Percentiles rank a stretch among this genome's conserved stretches.
Evolutionary conservation across 225 moss, liverwort and hornwort species (phyloP).

Genomic region (Bryoerythrophyllum caledonicum): DNA sequence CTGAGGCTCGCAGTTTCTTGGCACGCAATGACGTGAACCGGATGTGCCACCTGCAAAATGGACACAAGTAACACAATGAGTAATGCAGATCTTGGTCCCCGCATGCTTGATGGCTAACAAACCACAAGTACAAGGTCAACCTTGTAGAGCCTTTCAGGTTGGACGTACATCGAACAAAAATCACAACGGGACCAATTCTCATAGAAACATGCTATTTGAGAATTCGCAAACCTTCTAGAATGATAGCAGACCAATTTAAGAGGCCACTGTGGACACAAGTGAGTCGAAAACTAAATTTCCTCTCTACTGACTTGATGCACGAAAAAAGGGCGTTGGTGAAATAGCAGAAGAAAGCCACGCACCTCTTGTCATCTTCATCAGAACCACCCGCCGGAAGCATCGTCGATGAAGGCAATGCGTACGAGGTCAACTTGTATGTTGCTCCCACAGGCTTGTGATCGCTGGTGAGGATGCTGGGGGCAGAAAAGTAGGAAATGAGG

Average conservation of each 20-base stretch:
- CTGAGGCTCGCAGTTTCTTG: slow-evolving; percentile 88
- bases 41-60: slow-evolving; percentile 66
- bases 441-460: slow-evolving; percentile 99
- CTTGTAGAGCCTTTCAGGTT: neutral
- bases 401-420: slow-evolving; percentile 78
- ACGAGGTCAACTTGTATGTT: slow-evolving; percentile 77
- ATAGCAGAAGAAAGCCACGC: slow-evolving; percentile 6
- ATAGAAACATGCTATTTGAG: slow-evolving; percentile 1
- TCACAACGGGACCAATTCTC: slow-evolving; percentile 2
- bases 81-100: slow-evolving; percentile 7
- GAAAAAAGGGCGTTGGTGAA: neutral
- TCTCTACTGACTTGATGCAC: neutral
- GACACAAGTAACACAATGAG: slow-evolving; percentile 7
- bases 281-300: neutral
- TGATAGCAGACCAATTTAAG: neutral
- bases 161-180: neutral
- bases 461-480: slow-evolving; percentile 79
- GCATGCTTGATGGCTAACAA: neutral
- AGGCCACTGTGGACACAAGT: neutral
- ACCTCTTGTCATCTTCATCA: slow-evolving; percentile 90
- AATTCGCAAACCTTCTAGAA: slow-evolving; percentile 3
- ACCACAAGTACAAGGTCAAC: slow-evolving; percentile 1
- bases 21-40: slow-evolving; percentile 93
- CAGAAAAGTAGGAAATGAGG: slow-evolving; percentile 76
- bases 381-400: slow-evolving; percentile 43